A percentile compares a stretch with the other conserved stretches of the same genome.
phyloP scores from a whole-genome alignment of 768 basidiomycete species.

The Cystobasidium onofrii region DNA sequence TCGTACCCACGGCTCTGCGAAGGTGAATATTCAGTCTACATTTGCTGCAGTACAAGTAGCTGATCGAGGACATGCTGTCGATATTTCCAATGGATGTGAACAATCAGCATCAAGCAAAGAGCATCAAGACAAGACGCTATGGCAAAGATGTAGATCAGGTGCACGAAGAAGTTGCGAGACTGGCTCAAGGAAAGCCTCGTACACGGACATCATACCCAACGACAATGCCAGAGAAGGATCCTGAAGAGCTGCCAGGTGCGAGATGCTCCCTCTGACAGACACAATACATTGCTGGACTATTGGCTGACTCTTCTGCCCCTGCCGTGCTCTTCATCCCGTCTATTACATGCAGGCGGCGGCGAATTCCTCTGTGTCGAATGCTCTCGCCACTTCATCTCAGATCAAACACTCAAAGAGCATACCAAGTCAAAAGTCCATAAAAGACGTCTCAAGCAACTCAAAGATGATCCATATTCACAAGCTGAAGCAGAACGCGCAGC shows the following conservation, averaged over 20 bases:
- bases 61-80: not conserved
- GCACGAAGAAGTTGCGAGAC: constrained; percentile 15
- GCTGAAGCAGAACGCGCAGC: constrained; percentile 25
- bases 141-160: constrained; percentile 26
- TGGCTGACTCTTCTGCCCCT: not conserved
- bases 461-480: constrained; percentile 30
- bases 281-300: not conserved
- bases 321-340: not conserved
- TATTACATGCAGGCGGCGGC: constrained; percentile 25
- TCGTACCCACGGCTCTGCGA: not conserved
- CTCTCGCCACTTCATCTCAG: constrained; percentile 33
- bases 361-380: constrained; percentile 33
- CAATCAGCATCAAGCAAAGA: constrained; percentile 26
- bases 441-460: constrained; percentile 34
- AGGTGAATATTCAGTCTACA: not conserved
- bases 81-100: too few relatives aligned
- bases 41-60: not conserved
- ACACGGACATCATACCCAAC: not conserved
- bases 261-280: not conserved
- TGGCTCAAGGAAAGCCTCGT: not conserved
- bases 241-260: constrained; percentile 30
- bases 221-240: constrained; percentile 17
- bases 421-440: constrained; percentile 30
- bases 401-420: constrained; percentile 23
- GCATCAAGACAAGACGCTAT: constrained; percentile 16